Evolutionary conservation across 495 filamentous ascomycete species (phyloP).

Genomic region (Entonaema liquescens): DNA sequence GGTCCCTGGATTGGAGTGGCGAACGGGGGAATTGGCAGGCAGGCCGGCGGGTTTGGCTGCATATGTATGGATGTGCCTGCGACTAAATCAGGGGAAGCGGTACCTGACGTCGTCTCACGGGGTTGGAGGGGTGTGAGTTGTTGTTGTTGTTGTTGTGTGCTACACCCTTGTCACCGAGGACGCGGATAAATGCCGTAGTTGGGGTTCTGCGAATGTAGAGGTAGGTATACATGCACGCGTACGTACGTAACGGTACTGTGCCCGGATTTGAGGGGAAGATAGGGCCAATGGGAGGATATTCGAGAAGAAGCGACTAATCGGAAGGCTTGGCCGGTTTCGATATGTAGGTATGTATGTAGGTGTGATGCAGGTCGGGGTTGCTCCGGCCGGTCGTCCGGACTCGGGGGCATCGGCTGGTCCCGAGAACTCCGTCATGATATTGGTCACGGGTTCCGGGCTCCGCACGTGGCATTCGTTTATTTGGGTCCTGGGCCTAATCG

Average conservation of each 20-base stretch:
- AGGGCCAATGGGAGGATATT: background rate
- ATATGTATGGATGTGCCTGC: background rate
- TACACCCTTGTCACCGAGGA: background rate
- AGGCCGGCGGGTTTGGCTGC: background rate
- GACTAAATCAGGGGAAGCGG: background rate
- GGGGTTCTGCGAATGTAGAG: background rate
- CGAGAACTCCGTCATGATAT: background rate
- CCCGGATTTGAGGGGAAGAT: background rate
- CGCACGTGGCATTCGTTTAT: background rate
- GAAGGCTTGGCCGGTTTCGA: background rate
- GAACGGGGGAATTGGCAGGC: background rate
- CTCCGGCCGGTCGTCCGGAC: background rate
- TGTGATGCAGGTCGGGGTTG: background rate
- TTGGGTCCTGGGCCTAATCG: background rate
- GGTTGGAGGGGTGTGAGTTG: background rate
- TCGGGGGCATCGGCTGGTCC: background rate
- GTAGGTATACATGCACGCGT: background rate
- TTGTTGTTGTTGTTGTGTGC: too few relatives aligned
- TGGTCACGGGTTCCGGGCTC: background rate
- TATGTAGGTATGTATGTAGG: background rate
- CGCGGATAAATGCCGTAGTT: background rate
- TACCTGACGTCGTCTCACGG: slow-evolving; percentile 1
- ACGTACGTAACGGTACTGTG: background rate
- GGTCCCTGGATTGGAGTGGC: background rate
- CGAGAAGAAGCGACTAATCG: background rate